Conservation (phyloP, 2,329 filamentous ascomycete species). For the Talaromyces sp. region DNA sequence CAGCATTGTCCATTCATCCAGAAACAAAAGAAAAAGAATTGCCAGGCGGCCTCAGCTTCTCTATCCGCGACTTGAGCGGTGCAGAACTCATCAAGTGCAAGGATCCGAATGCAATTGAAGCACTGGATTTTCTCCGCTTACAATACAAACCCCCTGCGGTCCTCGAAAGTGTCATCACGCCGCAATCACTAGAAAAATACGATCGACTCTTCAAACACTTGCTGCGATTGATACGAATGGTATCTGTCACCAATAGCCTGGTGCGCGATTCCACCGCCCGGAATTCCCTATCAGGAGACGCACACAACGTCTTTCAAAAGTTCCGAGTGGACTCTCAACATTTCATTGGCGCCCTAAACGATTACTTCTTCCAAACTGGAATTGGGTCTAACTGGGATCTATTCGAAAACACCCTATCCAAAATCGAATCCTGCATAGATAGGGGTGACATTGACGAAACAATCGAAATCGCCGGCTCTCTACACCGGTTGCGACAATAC, state of each 20-base stretch:
- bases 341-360: constrained; percentile 66
- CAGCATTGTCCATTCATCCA: constrained; percentile 10
- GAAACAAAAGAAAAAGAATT: constrained; percentile 36
- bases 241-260: constrained; percentile 66
- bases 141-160: constrained; percentile 74
- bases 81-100: constrained; percentile 79
- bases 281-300: constrained; percentile 24
- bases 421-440: constrained; percentile 55
- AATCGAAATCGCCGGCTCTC: constrained; percentile 52
- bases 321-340: constrained; percentile 75
- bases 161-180: constrained; percentile 68
- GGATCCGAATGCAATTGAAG: constrained; percentile 75
- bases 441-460: constrained; percentile 40
- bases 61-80: constrained; percentile 71
- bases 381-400: constrained; percentile 67
- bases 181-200: constrained; percentile 67
- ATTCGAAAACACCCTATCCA: constrained; percentile 62
- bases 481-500: constrained; percentile 61
- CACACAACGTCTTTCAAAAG: constrained; percentile 45
- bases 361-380: constrained; percentile 75
- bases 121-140: constrained; percentile 86
- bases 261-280: constrained; percentile 50
- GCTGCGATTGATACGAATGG: constrained; percentile 70
- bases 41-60: constrained; percentile 71
- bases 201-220: constrained; percentile 79